These are phyloP conservation scores for Tulasnella sp. DNA, from an alignment of 768 basidiomycete species.

Conservation along the genomic window DNA sequence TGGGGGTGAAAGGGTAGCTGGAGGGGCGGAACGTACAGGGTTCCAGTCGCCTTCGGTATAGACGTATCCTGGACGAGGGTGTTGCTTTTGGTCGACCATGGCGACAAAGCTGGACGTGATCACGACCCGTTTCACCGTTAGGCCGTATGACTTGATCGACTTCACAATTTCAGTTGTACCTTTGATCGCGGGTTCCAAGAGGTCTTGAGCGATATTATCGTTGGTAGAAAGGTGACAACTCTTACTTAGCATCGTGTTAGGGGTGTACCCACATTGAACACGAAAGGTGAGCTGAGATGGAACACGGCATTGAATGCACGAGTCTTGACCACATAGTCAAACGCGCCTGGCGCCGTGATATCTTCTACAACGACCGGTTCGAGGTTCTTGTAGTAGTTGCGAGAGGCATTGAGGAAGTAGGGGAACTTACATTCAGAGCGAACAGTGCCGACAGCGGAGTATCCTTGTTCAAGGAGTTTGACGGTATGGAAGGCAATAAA, in stretches of 20 bases:
- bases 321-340: slow-evolving; percentile 1
- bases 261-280: slow-evolving; percentile 1
- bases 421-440: slow-evolving; percentile 2
- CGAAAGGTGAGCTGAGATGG: slow-evolving; percentile 10
- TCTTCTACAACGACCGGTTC: slow-evolving; percentile 7
- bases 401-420: not conserved
- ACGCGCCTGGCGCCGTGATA: slow-evolving; percentile 1
- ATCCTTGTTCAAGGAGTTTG: slow-evolving; percentile 10
- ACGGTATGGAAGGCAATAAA: not conserved
- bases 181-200: slow-evolving; percentile 20
- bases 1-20: not conserved
- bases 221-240: too few species aligned
- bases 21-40: not conserved
- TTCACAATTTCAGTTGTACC: slow-evolving; percentile 20
- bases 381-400: too few species aligned
- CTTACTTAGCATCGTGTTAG: too few species aligned
- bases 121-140: slow-evolving; percentile 23
- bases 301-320: slow-evolving; percentile 11
- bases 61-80: slow-evolving; percentile 13
- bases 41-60: slow-evolving; percentile 20
- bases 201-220: too few species aligned
- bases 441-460: slow-evolving; percentile 10
- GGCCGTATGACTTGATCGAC: slow-evolving; percentile 14
- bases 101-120: slow-evolving; percentile 22
- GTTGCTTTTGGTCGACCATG: slow-evolving; percentile 14